Evolutionary conservation across 495 filamentous ascomycete species (phyloP), one percentile per base, ranked within the genome.

Genomic region (Durotheca rogersii): DNA sequence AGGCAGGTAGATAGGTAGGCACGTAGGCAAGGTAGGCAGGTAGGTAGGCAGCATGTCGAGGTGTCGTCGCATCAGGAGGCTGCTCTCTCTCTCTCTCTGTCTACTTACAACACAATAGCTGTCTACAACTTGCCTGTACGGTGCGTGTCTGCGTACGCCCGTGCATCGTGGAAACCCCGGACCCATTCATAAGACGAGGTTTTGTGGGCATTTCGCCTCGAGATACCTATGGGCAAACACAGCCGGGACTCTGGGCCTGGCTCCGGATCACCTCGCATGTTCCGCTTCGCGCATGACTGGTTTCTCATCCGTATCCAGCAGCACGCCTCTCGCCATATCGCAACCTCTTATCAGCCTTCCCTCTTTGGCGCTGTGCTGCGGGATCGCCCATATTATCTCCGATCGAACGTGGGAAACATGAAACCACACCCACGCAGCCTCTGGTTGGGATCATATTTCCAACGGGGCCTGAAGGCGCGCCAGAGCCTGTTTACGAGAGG

Each of bases 401-500:
- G 49, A 53, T 58, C 49, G 49, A 53, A n/a, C n/a, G n/a, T n/a
- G n/a, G n/a, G n/a, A 47, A 49, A 44, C 38, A 30, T 42, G 55
- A 49, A 53, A 53, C 51, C 55, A 45, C 10, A 58, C 17, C 43
- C 5, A 27, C 12, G 39, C 29, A 37, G 18, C 2, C 20, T 58
- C 41, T 58, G 55, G 55, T 53, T 25, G 49, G 50, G 48, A 45
- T 53, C 45, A 38, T 41, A 45, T 53, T 53, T 34, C 48, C 53
- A 58, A 44, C 48, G 44, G 41, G 4, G 23, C 23, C 29, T 45
- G 53, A 49, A 51, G 38, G 44, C 39, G 42, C 42, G 41, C 47
- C 45, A 53, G 55, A 58, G 49, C 43, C 37, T 29, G 42, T 58
- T 58, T 58, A 58, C 49, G 55, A 48, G 49, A 58, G 49, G 44